These are phyloP conservation scores for Hibiscus trionum DNA, from an alignment of 345 rosid species.

Conservation along the genomic window DNA sequence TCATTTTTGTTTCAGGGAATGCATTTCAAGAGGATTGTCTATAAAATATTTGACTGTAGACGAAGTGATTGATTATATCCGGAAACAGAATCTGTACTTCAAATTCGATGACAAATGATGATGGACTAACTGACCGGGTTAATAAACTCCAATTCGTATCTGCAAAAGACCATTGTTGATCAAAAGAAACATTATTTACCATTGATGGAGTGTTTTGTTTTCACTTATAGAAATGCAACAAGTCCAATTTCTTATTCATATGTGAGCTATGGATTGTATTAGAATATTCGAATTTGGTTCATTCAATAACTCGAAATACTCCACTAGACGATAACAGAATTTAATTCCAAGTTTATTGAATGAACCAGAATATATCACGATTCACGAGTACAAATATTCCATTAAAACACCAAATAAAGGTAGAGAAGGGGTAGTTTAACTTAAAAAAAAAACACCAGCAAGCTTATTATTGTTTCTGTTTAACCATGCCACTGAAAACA, in stretches of 20 bases:
- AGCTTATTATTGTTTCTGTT: background rate
- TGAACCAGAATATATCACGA: too few relatives aligned
- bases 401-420: background rate
- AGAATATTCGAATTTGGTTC: background rate
- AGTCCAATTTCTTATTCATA: background rate
- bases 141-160: background rate
- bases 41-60: conserved; percentile 70
- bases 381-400: too few relatives aligned
- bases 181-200: background rate
- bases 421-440: too few relatives aligned
- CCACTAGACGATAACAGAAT: background rate
- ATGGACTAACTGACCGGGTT: background rate
- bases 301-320: background rate
- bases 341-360: background rate
- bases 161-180: background rate
- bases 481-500: background rate
- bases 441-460: background rate
- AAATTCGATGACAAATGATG: background rate
- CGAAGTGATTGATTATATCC: conserved; percentile 54
- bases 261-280: background rate
- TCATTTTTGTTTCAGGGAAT: conserved; percentile 45
- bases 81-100: conserved; percentile 39
- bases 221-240: background rate
- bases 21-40: conserved; percentile 65
- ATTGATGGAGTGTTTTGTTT: background rate